These are phyloP conservation scores for Tephrocybe sp. DNA, from an alignment of 768 basidiomycete genomes.

Conservation along the genomic window DNA sequence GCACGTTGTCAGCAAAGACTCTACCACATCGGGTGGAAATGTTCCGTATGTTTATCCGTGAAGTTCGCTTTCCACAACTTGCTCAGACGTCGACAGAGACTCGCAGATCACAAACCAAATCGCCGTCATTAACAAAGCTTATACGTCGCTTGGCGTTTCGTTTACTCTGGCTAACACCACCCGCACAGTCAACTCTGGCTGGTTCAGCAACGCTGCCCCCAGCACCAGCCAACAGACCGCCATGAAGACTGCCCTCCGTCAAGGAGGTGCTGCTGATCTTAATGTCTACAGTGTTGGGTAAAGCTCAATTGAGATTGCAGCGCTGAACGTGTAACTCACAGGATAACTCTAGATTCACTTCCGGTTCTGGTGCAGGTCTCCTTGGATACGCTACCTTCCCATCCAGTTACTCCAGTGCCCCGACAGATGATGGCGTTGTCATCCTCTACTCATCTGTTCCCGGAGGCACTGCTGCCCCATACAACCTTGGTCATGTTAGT, in stretches of 20 bases:
- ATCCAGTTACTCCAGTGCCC: constrained; percentile 31
- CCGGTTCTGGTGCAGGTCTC: constrained; percentile 38
- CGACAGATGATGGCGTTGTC: constrained; percentile 48
- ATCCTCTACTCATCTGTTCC: constrained; percentile 41
- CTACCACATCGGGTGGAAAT: constrained; percentile 34
- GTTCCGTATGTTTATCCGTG: constrained; percentile 32
- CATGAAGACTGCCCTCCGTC: constrained; percentile 47
- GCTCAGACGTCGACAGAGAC: constrained; percentile 24
- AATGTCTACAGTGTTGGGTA: constrained; percentile 54
- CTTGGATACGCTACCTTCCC: constrained; percentile 59
- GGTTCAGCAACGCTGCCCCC: constrained; percentile 46
- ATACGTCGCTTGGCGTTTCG: constrained; percentile 31
- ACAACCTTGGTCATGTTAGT: constrained; percentile 40
- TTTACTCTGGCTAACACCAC: constrained; percentile 41
- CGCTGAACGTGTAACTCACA: not conserved
- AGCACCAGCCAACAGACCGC: constrained; percentile 33
- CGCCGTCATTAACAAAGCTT: constrained; percentile 39
- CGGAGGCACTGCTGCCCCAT: constrained; percentile 40
- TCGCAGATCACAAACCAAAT: constrained; percentile 38
- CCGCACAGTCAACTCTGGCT: constrained; percentile 41
- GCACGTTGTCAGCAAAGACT: constrained; percentile 33
- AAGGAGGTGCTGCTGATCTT: constrained; percentile 37
- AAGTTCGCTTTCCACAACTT: not conserved
- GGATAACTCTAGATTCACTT: constrained; percentile 30
- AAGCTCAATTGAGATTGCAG: too few species aligned